phyloP scores from a whole-genome alignment of 2,329 filamentous ascomycete genomes.

The Epichloe festucae region DNA sequence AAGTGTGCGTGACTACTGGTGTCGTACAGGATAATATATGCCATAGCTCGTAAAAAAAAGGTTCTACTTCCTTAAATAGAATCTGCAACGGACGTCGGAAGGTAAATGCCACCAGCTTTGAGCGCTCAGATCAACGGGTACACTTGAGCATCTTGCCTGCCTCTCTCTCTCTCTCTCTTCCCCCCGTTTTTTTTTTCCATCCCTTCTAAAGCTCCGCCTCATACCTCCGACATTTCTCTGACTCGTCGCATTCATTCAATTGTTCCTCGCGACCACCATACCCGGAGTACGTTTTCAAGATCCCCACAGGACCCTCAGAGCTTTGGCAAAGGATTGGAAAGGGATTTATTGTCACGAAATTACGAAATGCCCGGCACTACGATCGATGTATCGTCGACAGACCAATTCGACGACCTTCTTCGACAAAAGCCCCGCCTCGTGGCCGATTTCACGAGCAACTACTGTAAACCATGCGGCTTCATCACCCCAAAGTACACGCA shows the following conservation, averaged over 20 bases:
- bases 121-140: neutral
- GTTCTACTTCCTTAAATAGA: neutral
- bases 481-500: constrained; percentile 51
- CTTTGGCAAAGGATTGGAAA: too few relatives aligned
- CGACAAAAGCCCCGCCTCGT: constrained; percentile 43
- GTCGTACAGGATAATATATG: neutral
- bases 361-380: neutral
- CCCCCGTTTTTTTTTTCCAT: accelerated
- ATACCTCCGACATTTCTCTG: neutral
- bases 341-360: too few relatives aligned
- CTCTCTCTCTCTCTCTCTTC: neutral
- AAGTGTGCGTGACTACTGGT: neutral
- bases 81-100: neutral
- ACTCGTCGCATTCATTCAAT: too few relatives aligned
- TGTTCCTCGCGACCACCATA: too few relatives aligned
- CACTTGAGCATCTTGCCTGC: neutral
- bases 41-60: neutral
- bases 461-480: constrained; percentile 92
- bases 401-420: constrained; percentile 41
- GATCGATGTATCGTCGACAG: constrained; percentile 3
- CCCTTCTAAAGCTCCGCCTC: neutral
- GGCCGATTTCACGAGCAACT: constrained; percentile 59
- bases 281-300: too few relatives aligned
- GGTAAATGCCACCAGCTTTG: neutral
- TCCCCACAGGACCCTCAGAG: too few relatives aligned